Percentiles rank a stretch among this genome's conserved stretches.
phyloP scores from a whole-genome alignment of 1,139 yeast genomes.

The Hanseniaspora sp. region DNA sequence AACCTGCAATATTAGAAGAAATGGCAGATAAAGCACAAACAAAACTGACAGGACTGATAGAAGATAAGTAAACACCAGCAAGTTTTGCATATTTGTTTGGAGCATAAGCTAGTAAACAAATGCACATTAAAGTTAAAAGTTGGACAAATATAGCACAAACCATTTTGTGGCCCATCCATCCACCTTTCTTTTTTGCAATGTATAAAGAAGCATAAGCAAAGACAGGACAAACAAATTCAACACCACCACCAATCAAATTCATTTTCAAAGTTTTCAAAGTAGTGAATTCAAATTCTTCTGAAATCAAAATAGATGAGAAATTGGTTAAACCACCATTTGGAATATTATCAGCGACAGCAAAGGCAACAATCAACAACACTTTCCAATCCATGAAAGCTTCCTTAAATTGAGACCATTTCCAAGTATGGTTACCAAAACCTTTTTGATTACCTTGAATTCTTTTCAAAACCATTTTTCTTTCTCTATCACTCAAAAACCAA shows the following conservation, averaged over 20 bases:
- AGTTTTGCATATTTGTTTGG: slow-evolving; percentile 29
- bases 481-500: slow-evolving; percentile 40
- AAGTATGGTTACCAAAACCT: slow-evolving; percentile 46
- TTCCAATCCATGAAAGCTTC: slow-evolving; percentile 38
- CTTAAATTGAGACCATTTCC: slow-evolving; percentile 44
- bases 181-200: slow-evolving; percentile 32
- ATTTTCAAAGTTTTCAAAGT: slow-evolving; percentile 34
- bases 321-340: slow-evolving; percentile 28
- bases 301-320: slow-evolving; percentile 31
- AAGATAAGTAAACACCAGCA: slow-evolving; percentile 36
- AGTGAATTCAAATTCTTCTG: slow-evolving; percentile 32
- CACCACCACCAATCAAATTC: slow-evolving; percentile 35
- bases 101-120: slow-evolving; percentile 43
- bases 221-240: slow-evolving; percentile 33
- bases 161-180: slow-evolving; percentile 33
- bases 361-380: slow-evolving; percentile 40
- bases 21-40: slow-evolving; percentile 29
- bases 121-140: slow-evolving; percentile 32
- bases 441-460: slow-evolving; percentile 39
- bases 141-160: slow-evolving; percentile 37
- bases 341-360: slow-evolving; percentile 31
- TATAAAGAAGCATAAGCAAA: slow-evolving; percentile 27
- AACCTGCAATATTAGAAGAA: slow-evolving; percentile 30
- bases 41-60: slow-evolving; percentile 31
- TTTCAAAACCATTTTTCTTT: slow-evolving; percentile 43